Evolutionary conservation across 176 grass and related monocot genomes (phyloP), one percentile per base, ranked within the genome.

Genomic region (Luzula sylvatica): DNA sequence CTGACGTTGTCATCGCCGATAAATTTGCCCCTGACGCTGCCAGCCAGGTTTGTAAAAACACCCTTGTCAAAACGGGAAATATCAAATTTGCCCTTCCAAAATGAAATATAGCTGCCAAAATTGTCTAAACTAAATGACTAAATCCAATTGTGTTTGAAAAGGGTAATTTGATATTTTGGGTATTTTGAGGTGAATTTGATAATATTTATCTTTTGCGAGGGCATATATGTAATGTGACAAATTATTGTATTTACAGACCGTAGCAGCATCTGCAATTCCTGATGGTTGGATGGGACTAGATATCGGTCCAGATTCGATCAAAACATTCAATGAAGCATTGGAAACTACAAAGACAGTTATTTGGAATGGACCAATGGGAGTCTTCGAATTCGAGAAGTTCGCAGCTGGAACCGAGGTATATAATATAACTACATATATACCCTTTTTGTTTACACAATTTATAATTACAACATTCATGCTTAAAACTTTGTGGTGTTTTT

Each of bases 201-300:
- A 6, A 17, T 73, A 53, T 39, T 14, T 38, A 16, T 28, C 23
- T 13, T 25, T 12, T 51, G 1, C 49, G 5, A 72, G 46, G 41
- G 12, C 14, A 26, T 14, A 17, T 4, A 50, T 54, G 18, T 35
- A 43, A n/a, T n/a, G n/a, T 62, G 11, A 23, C 11, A 45, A 49
- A 23, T 28, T 17, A 6, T 13, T 16, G 15, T 38, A 38, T 3
- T 21, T 42, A 55, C 50, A 77, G 74, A 18, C 63, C 11, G 74
- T 77, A 32, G 46, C 56, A 57, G 66, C 74, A 46, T 77, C 66
- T 46, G 38, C 28, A 4, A 77, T 77, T 15, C 74, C 74, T 47
- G 66, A 70, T 70, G 66, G 74, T 39, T 77, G 74, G 74, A 77
- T 77, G 74, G 74, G 74, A 48, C 58, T 77, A 21, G 74, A 77